Conservation (phyloP, 2,329 filamentous ascomycete species). For the Fusarium sp. region DNA sequence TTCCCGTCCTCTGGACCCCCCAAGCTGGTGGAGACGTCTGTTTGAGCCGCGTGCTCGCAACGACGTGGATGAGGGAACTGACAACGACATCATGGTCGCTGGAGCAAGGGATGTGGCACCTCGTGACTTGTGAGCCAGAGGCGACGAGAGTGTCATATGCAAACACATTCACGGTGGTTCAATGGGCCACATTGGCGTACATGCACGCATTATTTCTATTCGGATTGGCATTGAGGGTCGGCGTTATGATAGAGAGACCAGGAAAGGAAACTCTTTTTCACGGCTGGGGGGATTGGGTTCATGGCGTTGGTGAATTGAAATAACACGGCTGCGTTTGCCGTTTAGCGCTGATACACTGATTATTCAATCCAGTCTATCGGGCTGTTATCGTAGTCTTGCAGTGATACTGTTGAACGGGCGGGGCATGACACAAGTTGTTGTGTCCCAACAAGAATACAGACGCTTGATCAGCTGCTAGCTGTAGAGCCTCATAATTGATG, state of each 20-base stretch:
- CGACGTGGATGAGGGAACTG: constrained; percentile 64
- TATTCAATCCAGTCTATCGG: background rate
- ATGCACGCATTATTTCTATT: constrained; percentile 6
- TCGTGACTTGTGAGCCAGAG: constrained; percentile 33
- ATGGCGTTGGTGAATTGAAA: constrained; percentile 29
- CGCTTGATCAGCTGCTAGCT: background rate
- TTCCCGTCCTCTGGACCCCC: constrained; percentile 87
- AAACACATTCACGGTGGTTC: background rate
- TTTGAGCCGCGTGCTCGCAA: constrained; percentile 73
- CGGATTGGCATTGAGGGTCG: constrained; percentile 26
- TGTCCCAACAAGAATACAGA: background rate
- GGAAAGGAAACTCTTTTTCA: constrained; percentile 8
- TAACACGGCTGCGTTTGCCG: background rate
- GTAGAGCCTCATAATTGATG: background rate
- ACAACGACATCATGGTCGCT: constrained; percentile 73
- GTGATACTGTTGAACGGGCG: background rate
- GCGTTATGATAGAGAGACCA: constrained; percentile 32
- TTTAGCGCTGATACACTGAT: background rate
- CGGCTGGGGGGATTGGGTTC: constrained; percentile 5
- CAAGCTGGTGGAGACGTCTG: constrained; percentile 87
- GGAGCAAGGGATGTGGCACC: constrained; percentile 54
- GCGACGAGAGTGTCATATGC: background rate
- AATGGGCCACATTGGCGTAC: background rate
- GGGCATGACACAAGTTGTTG: background rate
- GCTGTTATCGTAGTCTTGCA: constrained; percentile 13